Percentiles rank a stretch among this genome's conserved stretches.
phyloP scores from a whole-genome alignment of 768 basidiomycete species.

The Gloeopeniophorella convolvens region DNA sequence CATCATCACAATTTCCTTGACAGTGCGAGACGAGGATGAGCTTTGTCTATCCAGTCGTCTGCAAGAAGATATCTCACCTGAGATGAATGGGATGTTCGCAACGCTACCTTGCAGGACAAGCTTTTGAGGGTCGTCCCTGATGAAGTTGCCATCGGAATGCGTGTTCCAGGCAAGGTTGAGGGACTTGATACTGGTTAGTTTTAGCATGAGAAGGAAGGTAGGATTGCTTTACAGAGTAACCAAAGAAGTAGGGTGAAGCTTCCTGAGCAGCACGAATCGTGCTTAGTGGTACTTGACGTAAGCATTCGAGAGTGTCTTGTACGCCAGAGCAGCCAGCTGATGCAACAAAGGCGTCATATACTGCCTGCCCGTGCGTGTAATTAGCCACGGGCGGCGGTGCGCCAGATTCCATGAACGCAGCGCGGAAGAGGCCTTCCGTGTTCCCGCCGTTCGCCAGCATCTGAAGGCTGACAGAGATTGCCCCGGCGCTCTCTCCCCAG shows the following conservation, averaged over 20 bases:
- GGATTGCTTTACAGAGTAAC: conserved; percentile 25
- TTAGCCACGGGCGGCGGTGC: conserved; percentile 29
- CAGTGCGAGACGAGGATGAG: no score
- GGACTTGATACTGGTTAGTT: conserved; percentile 10
- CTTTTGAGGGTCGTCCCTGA: conserved; percentile 28
- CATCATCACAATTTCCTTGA: conserved; percentile 27
- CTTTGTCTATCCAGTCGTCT: no score
- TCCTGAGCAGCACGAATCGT: conserved; percentile 29
- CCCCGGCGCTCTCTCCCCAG: conserved; percentile 49
- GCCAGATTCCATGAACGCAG: conserved; percentile 40
- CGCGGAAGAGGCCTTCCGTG: conserved; percentile 33
- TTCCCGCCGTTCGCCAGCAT: conserved; percentile 36
- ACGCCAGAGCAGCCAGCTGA: conserved; percentile 31
- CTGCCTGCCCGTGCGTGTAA: conserved; percentile 28
- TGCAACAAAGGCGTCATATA: conserved; percentile 38
- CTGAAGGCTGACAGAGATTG: conserved; percentile 39
- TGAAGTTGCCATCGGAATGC: conserved; percentile 34
- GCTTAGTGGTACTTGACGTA: conserved; percentile 32
- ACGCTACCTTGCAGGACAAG: conserved; percentile 32
- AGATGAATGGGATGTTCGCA: conserved; percentile 23
- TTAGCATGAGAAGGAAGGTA: not conserved
- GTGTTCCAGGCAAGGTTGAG: conserved; percentile 33
- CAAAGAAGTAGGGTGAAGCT: conserved; percentile 26
- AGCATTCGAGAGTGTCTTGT: conserved; percentile 35
- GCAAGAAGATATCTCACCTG: no score